Evolutionary conservation across 2,329 filamentous ascomycete genomes (phyloP).

Genomic region (Colletotrichum neosansevieriae): DNA sequence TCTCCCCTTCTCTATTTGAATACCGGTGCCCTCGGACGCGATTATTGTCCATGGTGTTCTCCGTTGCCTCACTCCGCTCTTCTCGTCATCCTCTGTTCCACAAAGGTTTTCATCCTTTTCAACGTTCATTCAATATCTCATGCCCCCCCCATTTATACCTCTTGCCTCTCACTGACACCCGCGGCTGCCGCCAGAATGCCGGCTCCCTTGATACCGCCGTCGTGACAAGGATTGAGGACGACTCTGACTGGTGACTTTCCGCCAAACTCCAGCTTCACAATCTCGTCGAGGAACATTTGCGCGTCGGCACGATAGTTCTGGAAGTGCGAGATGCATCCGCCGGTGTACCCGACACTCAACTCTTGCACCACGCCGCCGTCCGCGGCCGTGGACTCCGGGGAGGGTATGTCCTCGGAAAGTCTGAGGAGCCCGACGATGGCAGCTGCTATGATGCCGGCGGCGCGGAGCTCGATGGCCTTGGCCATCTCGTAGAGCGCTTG

Average conservation of each 20-base stretch:
- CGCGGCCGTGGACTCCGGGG: conserved; percentile 23
- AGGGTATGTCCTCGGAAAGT: conserved; percentile 74
- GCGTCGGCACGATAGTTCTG: conserved; percentile 79
- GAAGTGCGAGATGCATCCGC: conserved; percentile 84
- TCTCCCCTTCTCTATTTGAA: too few species aligned
- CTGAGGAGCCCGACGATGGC: conserved; percentile 77
- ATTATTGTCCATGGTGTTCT: too few species aligned
- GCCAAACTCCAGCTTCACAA: conserved; percentile 57
- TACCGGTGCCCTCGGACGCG: too few species aligned
- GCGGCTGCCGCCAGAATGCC: conserved; percentile 68
- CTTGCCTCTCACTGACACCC: conserved; percentile 46
- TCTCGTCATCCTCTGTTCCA: too few species aligned
- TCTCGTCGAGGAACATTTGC: conserved; percentile 73
- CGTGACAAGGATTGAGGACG: conserved; percentile 67
- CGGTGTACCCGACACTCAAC: conserved; percentile 82
- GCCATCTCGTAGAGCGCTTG: conserved; percentile 74
- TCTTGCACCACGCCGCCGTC: conserved; percentile 54
- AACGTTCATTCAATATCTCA: too few species aligned
- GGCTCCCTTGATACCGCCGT: conserved; percentile 72
- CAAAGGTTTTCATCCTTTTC: too few species aligned
- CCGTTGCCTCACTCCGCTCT: too few species aligned
- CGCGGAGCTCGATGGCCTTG: conserved; percentile 77
- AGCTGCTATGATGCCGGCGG: conserved; percentile 80
- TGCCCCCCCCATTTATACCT: conserved; percentile 6
- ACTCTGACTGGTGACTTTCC: conserved; percentile 54